Percentiles rank a stretch among this genome's conserved stretches.
These are phyloP conservation scores for Chaetomiaceae sp. DNA, from an alignment of 2,329 filamentous ascomycete genomes.

Conservation along the genomic window DNA sequence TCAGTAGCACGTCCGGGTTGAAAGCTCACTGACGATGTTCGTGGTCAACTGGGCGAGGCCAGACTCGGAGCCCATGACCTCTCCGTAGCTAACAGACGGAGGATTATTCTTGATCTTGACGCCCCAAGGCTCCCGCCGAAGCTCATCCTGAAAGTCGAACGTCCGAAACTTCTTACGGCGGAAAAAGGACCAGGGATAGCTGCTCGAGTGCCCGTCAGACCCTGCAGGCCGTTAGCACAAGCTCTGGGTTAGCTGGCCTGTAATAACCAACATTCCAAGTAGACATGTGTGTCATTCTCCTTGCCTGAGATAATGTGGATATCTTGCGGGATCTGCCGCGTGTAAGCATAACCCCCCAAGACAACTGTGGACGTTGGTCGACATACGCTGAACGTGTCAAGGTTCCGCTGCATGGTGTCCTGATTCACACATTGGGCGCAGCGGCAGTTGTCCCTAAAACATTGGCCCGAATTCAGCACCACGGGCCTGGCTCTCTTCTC, in stretches of 20 bases:
- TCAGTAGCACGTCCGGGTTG: not conserved
- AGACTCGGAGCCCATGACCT: conserved; percentile 51
- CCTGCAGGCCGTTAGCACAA: conserved; percentile 44
- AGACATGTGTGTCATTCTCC: conserved; percentile 19
- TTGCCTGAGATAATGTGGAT: conserved; percentile 36
- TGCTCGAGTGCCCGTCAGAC: conserved; percentile 63
- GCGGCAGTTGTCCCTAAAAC: conserved; percentile 64
- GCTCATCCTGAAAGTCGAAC: conserved; percentile 24
- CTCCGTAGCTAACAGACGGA: conserved; percentile 57
- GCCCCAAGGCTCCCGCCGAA: conserved; percentile 28
- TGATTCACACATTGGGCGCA: conserved; percentile 64
- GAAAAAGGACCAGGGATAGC: conserved; percentile 63
- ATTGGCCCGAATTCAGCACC: not conserved
- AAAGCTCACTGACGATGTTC: conserved; percentile 50
- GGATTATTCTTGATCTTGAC: conserved; percentile 38
- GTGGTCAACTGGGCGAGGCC: conserved; percentile 59
- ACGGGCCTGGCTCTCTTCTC: not conserved
- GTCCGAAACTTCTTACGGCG: conserved; percentile 38
- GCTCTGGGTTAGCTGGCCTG: too few relatives aligned
- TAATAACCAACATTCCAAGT: conserved; percentile 9
- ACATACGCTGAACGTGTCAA: conserved; percentile 62
- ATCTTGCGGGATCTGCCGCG: conserved; percentile 43
- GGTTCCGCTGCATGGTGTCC: conserved; percentile 63
- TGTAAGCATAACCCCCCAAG: conserved; percentile 7
- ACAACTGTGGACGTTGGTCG: not conserved